phyloP scores from a whole-genome alignment of 139 green algal species.

The Pleodorina starrii region DNA sequence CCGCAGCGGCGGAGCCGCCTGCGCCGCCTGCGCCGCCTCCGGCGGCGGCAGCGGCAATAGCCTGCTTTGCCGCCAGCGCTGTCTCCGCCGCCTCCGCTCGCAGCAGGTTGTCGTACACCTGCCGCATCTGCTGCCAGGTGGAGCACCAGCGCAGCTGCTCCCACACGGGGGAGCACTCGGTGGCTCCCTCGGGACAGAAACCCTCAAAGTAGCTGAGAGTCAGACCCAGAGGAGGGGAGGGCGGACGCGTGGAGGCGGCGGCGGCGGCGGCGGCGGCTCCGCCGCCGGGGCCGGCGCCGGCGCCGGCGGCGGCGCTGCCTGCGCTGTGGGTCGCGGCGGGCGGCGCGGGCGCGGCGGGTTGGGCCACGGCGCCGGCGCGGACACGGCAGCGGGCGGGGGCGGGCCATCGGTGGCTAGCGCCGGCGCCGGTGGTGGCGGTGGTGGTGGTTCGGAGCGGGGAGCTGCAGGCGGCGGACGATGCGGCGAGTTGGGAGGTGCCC shows the following conservation, averaged over 20 bases:
- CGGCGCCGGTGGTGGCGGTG: neutral
- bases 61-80: neutral
- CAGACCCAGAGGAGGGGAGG: neutral
- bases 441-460: neutral
- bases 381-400: neutral
- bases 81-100: slow-evolving; percentile 10
- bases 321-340: neutral
- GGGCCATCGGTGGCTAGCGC: neutral
- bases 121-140: slow-evolving; percentile 39
- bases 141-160: slow-evolving; percentile 39
- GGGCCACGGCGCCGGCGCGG: neutral
- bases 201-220: slow-evolving; percentile 32
- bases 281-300: neutral
- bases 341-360: neutral
- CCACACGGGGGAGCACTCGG: slow-evolving; percentile 20
- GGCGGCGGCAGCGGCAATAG: neutral
- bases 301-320: neutral
- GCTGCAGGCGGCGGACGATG: neutral
- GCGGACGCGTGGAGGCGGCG: neutral
- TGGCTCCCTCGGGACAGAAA: slow-evolving; percentile 9
- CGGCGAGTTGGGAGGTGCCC: neutral
- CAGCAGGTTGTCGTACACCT: slow-evolving; percentile 41
- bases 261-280: neutral
- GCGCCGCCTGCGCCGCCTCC: neutral
- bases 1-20: neutral